Conservation (phyloP, 1,139 yeast species). For the Magnusiomyces magnusii region DNA sequence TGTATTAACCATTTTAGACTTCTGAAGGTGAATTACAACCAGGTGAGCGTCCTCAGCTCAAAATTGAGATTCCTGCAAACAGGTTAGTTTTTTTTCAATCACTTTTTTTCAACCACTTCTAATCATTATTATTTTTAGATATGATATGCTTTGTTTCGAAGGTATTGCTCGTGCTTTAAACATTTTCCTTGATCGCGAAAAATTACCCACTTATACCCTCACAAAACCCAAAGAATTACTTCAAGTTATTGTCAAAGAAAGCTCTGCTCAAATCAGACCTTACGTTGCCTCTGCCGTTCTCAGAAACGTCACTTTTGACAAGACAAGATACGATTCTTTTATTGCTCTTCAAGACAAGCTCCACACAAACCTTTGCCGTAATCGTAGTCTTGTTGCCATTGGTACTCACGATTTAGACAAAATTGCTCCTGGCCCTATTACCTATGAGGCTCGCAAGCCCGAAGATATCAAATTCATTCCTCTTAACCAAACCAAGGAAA, state of each 20-base stretch:
- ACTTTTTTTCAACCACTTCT: not conserved
- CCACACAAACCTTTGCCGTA: slow-evolving; percentile 92
- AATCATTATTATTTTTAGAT: slow-evolving; percentile 37
- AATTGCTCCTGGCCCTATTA: slow-evolving; percentile 65
- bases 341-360: slow-evolving; percentile 94
- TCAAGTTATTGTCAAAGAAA: slow-evolving; percentile 67
- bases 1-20: slow-evolving; percentile 15
- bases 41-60: slow-evolving; percentile 89
- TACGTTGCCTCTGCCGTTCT: slow-evolving; percentile 92
- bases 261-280: slow-evolving; percentile 72
- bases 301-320: slow-evolving; percentile 72
- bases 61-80: slow-evolving; percentile 97
- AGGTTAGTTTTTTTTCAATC: slow-evolving; percentile 8
- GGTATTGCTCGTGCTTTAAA: slow-evolving; percentile 95
- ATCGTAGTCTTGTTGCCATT: slow-evolving; percentile 94
- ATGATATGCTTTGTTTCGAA: slow-evolving; percentile 95
- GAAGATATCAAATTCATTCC: slow-evolving; percentile 73
- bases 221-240: slow-evolving; percentile 39
- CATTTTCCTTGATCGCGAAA: slow-evolving; percentile 67
- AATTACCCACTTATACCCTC: slow-evolving; percentile 60
- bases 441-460: slow-evolving; percentile 81
- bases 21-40: slow-evolving; percentile 47
- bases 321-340: slow-evolving; percentile 85
- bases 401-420: slow-evolving; percentile 96
- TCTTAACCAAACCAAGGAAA: slow-evolving; percentile 69